A percentile compares a stretch with the other conserved stretches of the same genome.
Evolutionary conservation across 441 rosid genomes (phyloP).

Genomic region (Erodium texanum): DNA sequence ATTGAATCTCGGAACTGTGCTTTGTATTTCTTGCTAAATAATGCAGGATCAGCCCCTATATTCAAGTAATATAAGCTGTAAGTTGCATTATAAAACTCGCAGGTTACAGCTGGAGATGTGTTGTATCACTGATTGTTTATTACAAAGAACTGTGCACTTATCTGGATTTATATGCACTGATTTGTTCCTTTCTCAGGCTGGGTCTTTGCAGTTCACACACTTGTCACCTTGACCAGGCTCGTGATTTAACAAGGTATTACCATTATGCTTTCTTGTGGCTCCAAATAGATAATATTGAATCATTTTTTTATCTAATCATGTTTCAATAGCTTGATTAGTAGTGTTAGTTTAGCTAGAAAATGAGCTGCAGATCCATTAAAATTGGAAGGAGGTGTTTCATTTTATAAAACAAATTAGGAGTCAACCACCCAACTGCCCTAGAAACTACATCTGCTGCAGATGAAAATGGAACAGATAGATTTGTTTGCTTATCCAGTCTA

Average conservation of each 20-base stretch:
- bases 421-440: neutral
- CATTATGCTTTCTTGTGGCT: neutral
- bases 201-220: neutral
- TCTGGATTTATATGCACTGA: slow-evolving; percentile 4
- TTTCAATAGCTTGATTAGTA: neutral
- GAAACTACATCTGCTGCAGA: slow-evolving; percentile 2
- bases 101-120: neutral
- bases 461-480: neutral
- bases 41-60: too few relatives aligned
- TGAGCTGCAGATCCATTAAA: neutral
- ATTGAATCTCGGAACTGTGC: too few relatives aligned
- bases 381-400: neutral
- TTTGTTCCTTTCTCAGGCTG: neutral
- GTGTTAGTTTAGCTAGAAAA: neutral
- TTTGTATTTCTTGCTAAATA: too few relatives aligned
- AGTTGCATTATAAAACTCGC: neutral
- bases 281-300: neutral
- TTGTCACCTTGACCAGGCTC: neutral
- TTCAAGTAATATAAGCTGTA: too few relatives aligned
- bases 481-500: slow-evolving; percentile 1
- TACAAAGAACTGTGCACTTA: neutral
- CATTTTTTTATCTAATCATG: neutral
- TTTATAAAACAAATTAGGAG: neutral
- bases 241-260: neutral
- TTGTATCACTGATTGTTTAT: neutral